phyloP scores from a whole-genome alignment of 768 basidiomycete species.

The Krasilnikovozyma curviuscula region DNA sequence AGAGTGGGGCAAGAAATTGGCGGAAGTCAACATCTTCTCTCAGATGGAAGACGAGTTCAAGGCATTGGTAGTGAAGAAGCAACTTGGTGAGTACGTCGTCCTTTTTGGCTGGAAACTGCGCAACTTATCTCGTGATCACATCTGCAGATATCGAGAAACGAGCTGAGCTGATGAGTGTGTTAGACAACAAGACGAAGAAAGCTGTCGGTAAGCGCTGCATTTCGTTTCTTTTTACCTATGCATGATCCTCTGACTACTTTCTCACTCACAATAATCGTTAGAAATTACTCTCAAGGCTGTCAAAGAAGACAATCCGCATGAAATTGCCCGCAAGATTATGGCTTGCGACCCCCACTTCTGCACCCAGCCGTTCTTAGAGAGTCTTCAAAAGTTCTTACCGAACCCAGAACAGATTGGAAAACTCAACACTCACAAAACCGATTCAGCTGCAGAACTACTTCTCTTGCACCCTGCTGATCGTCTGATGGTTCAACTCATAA shows the following conservation, averaged over 20 bases:
- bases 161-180: constrained; percentile 74
- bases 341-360: constrained; percentile 75
- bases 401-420: constrained; percentile 81
- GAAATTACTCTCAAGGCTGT: constrained; percentile 84
- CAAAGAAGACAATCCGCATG: constrained; percentile 63
- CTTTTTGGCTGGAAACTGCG: not conserved
- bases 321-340: constrained; percentile 62
- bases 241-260: constrained; percentile 5
- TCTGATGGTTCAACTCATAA: constrained; percentile 89
- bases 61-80: constrained; percentile 40
- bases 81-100: constrained; percentile 55
- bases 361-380: constrained; percentile 70
- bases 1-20: constrained; percentile 63
- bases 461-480: constrained; percentile 85
- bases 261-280: constrained; percentile 22
- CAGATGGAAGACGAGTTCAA: constrained; percentile 98
- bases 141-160: constrained; percentile 62
- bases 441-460: constrained; percentile 61
- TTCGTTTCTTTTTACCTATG: not conserved
- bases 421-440: constrained; percentile 67
- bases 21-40: constrained; percentile 69
- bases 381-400: constrained; percentile 69
- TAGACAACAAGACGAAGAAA: constrained; percentile 80
- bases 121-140: no score
- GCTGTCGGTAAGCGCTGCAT: constrained; percentile 51